Evolutionary conservation across 495 filamentous ascomycete genomes (phyloP).

Genomic region (Delitschia confertaspora): DNA sequence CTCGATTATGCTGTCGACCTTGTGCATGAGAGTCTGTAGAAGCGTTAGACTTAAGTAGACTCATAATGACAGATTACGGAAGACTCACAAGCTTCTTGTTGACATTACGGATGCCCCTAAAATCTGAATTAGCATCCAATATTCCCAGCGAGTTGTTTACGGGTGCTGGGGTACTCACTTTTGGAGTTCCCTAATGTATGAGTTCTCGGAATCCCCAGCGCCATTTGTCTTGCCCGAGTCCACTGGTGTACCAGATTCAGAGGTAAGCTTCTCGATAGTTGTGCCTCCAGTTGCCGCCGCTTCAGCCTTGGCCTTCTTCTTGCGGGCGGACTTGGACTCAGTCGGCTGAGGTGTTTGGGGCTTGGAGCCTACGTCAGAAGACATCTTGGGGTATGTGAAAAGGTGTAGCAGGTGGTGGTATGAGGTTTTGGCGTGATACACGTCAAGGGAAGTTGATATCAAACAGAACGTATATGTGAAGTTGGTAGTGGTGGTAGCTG

Average conservation of each 20-base stretch:
- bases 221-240: constrained; percentile 38
- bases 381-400: constrained; percentile 10
- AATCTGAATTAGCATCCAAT: too few species aligned
- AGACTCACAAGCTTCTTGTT: constrained; percentile 77
- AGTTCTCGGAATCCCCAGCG: constrained; percentile 51
- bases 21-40: constrained; percentile 61
- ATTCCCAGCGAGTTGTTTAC: too few species aligned
- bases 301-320: constrained; percentile 38
- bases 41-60: constrained; percentile 9
- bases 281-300: constrained; percentile 20
- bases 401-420: not conserved
- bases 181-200: constrained; percentile 74
- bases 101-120: constrained; percentile 72
- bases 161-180: constrained; percentile 50
- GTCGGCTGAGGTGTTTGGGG: constrained; percentile 19
- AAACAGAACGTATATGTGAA: constrained; percentile 2
- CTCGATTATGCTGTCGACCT: constrained; percentile 67
- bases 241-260: constrained; percentile 19
- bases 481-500: constrained; percentile 8
- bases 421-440: constrained; percentile 9
- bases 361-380: constrained; percentile 26
- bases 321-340: constrained; percentile 36
- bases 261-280: constrained; percentile 13
- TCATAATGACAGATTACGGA: not conserved
- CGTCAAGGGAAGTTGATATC: too few species aligned